Conservation (phyloP, 768 basidiomycete species). For the Lactarius indigo region DNA sequence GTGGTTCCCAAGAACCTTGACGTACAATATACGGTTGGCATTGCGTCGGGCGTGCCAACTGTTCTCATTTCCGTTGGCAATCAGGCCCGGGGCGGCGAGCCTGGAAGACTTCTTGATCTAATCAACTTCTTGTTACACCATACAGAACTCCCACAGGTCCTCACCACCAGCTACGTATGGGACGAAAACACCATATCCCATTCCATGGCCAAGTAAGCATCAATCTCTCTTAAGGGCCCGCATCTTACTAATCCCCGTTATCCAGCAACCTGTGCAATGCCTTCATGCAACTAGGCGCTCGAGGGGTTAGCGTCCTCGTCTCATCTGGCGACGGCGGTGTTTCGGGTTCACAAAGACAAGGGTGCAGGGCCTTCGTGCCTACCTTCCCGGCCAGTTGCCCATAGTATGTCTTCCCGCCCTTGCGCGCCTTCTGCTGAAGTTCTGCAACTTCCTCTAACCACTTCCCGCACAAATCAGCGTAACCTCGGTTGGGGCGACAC, state of each 20-base stretch:
- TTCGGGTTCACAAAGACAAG: conserved; percentile 30
- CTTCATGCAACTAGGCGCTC: conserved; percentile 36
- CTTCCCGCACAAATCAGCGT: conserved; percentile 10
- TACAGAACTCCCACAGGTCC: conserved; percentile 20
- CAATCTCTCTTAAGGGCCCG: neutral
- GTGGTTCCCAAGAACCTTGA: conserved; percentile 23
- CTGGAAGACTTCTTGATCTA: conserved; percentile 33
- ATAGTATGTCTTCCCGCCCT: conserved; percentile 27
- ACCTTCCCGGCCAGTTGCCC: conserved; percentile 39
- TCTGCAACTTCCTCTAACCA: too few relatives aligned
- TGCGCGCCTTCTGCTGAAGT: too few relatives aligned
- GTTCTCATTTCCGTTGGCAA: conserved; percentile 34
- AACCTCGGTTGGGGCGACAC: conserved; percentile 37
- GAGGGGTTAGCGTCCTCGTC: conserved; percentile 38
- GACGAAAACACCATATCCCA: too few relatives aligned
- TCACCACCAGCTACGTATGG: too few relatives aligned
- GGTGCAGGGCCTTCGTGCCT: conserved; percentile 34
- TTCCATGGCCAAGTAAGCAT: too few relatives aligned
- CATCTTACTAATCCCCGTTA: neutral
- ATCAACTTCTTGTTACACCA: conserved; percentile 29
- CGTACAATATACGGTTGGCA: conserved; percentile 29
- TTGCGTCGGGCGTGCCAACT: conserved; percentile 27
- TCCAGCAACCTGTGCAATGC: conserved; percentile 36
- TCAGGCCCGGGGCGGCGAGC: too few relatives aligned
- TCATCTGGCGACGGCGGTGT: conserved; percentile 40